A percentile compares a stretch with the other conserved stretches of the same genome.
Evolutionary conservation across 805 yeast species (phyloP).

Genomic region (Myxozyma neotropica): DNA sequence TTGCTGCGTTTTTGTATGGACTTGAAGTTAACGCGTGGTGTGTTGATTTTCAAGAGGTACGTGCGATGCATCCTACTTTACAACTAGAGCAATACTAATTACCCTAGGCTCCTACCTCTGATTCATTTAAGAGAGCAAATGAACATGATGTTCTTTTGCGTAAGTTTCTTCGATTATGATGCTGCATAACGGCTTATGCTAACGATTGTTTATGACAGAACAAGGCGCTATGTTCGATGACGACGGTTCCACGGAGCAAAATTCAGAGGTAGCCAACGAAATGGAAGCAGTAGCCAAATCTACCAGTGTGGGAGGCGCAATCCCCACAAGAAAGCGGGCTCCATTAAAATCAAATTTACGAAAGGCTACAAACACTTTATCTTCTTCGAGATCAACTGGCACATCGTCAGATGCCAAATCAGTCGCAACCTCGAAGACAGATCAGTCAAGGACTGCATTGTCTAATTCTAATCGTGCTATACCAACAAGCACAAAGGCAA

Average conservation of each 20-base stretch:
- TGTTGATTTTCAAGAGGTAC: conserved; percentile 58
- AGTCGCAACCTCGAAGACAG: neutral
- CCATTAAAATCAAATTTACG: neutral
- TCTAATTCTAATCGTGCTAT: conserved; percentile 12
- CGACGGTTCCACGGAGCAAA: neutral
- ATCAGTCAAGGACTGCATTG: neutral
- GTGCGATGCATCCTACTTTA: neutral
- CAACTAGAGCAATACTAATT: neutral
- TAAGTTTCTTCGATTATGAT: conserved; percentile 1
- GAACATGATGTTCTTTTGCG: conserved; percentile 19
- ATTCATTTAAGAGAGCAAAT: conserved; percentile 17
- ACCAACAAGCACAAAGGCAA: conserved; percentile 15
- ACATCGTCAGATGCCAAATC: neutral
- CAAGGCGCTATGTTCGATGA: neutral
- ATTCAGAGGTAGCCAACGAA: neutral
- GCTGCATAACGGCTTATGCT: neutral
- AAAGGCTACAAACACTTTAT: neutral
- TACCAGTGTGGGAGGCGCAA: neutral
- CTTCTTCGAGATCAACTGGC: neutral
- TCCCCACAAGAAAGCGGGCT: neutral
- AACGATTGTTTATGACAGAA: neutral
- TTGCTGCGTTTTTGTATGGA: conserved; percentile 77
- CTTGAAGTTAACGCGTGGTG: conserved; percentile 86
- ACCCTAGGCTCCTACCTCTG: conserved; percentile 28
- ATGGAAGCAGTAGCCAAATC: neutral